Conservation (phyloP, 768 basidiomycete species). For the Pulveroboletus sp. region DNA sequence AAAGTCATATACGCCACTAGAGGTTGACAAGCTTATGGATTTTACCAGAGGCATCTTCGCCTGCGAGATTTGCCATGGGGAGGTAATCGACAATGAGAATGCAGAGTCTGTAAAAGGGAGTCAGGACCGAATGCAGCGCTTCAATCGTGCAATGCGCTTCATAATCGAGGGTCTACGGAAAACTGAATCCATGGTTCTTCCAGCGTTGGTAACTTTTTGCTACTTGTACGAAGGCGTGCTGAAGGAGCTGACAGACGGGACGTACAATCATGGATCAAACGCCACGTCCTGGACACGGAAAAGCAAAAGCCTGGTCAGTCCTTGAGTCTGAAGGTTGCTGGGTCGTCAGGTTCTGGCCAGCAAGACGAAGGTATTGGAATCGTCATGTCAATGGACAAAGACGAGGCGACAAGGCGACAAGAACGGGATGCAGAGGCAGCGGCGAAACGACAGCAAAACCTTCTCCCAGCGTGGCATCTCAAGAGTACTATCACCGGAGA, state of each 20-base stretch:
- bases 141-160: slow-evolving; percentile 86
- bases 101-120: slow-evolving; percentile 78
- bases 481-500: slow-evolving; percentile 94
- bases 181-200: slow-evolving; percentile 82
- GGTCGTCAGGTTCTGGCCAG: slow-evolving; percentile 51
- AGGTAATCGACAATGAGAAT: slow-evolving; percentile 89
- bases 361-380: slow-evolving; percentile 80
- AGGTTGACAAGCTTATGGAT: slow-evolving; percentile 82
- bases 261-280: slow-evolving; percentile 76
- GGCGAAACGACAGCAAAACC: slow-evolving; percentile 84
- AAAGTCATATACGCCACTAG: slow-evolving; percentile 78
- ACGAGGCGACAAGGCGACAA: slow-evolving; percentile 64
- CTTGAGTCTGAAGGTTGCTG: slow-evolving; percentile 67
- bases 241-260: slow-evolving; percentile 55
- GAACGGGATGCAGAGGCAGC: slow-evolving; percentile 80
- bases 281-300: slow-evolving; percentile 60
- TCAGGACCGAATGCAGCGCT: slow-evolving; percentile 93
- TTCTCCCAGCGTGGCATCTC: slow-evolving; percentile 90
- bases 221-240: neutral
- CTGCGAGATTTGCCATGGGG: slow-evolving; percentile 85
- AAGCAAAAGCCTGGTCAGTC: slow-evolving; percentile 50
- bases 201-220: slow-evolving; percentile 51
- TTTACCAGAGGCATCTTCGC: slow-evolving; percentile 57
- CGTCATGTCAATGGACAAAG: slow-evolving; percentile 86
- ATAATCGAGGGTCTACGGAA: slow-evolving; percentile 84